These are phyloP conservation scores for Cinnamomum micranthum DNA, from an alignment of 164 flowering plant genomes.

Conservation along the genomic window DNA sequence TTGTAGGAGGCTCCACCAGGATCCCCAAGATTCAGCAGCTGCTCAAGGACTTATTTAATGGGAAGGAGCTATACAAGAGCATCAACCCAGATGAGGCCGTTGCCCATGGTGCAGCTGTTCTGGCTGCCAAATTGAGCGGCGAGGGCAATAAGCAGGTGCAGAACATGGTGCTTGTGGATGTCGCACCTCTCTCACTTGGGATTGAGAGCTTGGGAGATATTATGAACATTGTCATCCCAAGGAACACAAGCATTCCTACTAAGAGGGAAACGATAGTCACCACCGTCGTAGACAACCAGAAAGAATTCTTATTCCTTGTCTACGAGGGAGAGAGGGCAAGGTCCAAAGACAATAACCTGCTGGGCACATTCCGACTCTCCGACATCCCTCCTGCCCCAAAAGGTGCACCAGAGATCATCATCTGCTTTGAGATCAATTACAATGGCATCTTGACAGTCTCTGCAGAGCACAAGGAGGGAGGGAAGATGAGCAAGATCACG, in stretches of 20 bases:
- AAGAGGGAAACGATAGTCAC: conserved; percentile 25
- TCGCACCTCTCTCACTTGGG: conserved; percentile 19
- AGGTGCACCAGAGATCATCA: conserved; percentile 45
- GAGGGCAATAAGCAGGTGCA: conserved; percentile 68
- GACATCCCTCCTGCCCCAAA: conserved; percentile 59
- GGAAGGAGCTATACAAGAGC: conserved; percentile 66
- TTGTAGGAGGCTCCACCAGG: conserved; percentile 66
- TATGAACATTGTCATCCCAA: conserved; percentile 51
- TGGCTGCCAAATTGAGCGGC: conserved; percentile 62
- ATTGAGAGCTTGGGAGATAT: conserved; percentile 60
- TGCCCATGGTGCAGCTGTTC: conserved; percentile 80
- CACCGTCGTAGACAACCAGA: too few relatives aligned
- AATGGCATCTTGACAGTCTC: conserved; percentile 59
- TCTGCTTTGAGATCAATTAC: conserved; percentile 49
- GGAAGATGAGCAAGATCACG: conserved; percentile 25
- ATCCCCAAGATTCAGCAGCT: conserved; percentile 68
- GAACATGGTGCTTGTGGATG: conserved; percentile 33
- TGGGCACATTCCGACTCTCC: conserved; percentile 48
- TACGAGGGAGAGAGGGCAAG: conserved; percentile 57
- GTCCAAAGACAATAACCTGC: conserved; percentile 44
- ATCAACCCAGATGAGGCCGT: conserved; percentile 80
- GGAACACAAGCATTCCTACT: conserved; percentile 58
- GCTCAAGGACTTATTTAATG: conserved; percentile 58
- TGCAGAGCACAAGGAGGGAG: conserved; percentile 70
- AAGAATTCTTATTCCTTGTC: conserved; percentile 33